phyloP scores from a whole-genome alignment of 2,329 filamentous ascomycete species.

The Elsinoe australis region DNA sequence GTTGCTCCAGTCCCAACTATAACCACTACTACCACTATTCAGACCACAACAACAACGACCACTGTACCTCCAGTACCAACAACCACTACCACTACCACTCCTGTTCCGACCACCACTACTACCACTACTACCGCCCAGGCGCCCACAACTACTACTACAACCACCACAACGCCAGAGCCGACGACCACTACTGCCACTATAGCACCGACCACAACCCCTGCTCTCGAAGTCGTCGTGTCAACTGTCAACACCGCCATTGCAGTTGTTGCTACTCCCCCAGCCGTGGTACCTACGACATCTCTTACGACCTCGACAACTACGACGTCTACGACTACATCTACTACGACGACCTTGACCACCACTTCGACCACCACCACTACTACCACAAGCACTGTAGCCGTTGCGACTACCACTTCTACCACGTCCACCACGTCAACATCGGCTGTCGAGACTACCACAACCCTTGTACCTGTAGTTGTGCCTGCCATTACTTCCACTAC shows the following conservation, averaged over 20 bases:
- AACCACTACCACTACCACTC: neutral
- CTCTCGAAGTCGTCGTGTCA: too few species aligned
- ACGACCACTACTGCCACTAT: constrained; percentile 1
- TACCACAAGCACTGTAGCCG: neutral
- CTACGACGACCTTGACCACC: neutral
- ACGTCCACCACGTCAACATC: neutral
- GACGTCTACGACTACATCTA: neutral
- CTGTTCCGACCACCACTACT: neutral
- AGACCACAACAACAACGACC: neutral
- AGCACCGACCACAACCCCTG: too few species aligned
- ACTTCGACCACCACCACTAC: constrained; percentile 6
- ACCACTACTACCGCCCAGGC: neutral
- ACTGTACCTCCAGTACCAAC: neutral
- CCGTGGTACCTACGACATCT: too few species aligned
- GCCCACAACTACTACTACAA: neutral
- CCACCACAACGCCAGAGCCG: neutral
- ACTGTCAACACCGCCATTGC: too few species aligned
- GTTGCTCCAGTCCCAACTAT: neutral
- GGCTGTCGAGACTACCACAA: too few species aligned
- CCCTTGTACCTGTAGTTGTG: neutral
- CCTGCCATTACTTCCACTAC: neutral
- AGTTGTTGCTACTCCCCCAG: too few species aligned
- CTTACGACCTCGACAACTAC: constrained; percentile 3
- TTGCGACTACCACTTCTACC: neutral
- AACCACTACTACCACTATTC: neutral